Conservation (phyloP, 345 rosid species). For the Eucalyptus microcorys region DNA sequence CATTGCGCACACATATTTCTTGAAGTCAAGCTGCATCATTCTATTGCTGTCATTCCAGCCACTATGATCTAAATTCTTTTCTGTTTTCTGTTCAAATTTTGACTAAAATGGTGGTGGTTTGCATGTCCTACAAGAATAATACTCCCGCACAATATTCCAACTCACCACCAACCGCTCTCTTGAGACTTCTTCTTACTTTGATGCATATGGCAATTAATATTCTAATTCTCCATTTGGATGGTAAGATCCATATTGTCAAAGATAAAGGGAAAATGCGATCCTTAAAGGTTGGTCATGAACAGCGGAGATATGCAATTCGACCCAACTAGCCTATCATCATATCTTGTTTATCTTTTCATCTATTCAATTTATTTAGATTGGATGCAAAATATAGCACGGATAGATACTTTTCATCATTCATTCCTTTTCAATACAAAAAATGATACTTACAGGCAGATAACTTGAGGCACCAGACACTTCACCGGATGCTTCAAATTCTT, state of each 20-base stretch:
- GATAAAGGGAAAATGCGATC: background rate
- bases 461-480: constrained; percentile 82
- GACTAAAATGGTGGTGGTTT: background rate
- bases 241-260: background rate
- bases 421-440: background rate
- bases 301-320: background rate
- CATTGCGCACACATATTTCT: background rate
- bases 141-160: background rate
- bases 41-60: background rate
- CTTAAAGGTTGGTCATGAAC: background rate
- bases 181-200: background rate
- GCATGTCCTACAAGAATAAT: background rate
- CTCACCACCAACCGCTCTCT: background rate
- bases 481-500: constrained; percentile 57
- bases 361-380: background rate
- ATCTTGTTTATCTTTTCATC: background rate
- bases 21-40: background rate
- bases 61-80: background rate
- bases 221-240: background rate
- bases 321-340: background rate
- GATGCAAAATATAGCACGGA: background rate
- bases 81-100: background rate
- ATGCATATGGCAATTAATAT: background rate
- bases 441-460: constrained; percentile 63
- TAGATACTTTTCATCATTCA: background rate